These are phyloP conservation scores for Cladochytrium replicatum DNA, from an alignment of 192 early-diverging fungal species.

Conservation along the genomic window DNA sequence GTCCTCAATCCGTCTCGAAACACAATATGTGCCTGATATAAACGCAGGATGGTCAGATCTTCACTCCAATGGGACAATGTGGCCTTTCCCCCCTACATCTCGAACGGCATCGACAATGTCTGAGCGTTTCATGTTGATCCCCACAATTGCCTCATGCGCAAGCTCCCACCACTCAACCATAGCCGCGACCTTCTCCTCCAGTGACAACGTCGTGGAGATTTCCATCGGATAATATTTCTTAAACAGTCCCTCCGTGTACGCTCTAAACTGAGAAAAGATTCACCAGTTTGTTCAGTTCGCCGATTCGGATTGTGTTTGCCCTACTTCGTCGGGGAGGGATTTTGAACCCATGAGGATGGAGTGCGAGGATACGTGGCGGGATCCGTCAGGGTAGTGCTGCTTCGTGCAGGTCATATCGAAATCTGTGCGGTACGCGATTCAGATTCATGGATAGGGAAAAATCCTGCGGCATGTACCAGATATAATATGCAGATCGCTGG, in stretches of 20 bases:
- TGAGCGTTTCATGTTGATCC: constrained; percentile 32
- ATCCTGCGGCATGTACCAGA: no score
- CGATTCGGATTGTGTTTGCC: background rate
- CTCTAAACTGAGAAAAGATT: constrained; percentile 28
- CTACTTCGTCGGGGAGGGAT: constrained; percentile 4
- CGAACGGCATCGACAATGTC: constrained; percentile 43
- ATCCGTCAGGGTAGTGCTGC: constrained; percentile 20
- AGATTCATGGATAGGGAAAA: no score
- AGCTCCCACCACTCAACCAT: constrained; percentile 68
- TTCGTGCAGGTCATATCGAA: constrained; percentile 69
- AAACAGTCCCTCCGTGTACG: constrained; percentile 32
- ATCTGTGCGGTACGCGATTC: no score
- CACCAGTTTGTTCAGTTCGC: background rate
- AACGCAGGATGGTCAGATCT: background rate
- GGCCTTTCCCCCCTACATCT: constrained; percentile 12
- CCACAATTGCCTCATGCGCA: constrained; percentile 47
- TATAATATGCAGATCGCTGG: no score
- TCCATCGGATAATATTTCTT: constrained; percentile 69
- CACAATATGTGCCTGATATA: constrained; percentile 25
- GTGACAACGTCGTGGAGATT: constrained; percentile 32
- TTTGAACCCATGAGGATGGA: constrained; percentile 14
- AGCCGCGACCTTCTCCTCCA: constrained; percentile 47
- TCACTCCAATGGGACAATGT: background rate
- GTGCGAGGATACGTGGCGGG: constrained; percentile 22
- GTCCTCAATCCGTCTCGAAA: constrained; percentile 34